Evolutionary conservation across 2,329 filamentous ascomycete genomes (phyloP).

Genomic region (Fusarium oxysporum): DNA sequence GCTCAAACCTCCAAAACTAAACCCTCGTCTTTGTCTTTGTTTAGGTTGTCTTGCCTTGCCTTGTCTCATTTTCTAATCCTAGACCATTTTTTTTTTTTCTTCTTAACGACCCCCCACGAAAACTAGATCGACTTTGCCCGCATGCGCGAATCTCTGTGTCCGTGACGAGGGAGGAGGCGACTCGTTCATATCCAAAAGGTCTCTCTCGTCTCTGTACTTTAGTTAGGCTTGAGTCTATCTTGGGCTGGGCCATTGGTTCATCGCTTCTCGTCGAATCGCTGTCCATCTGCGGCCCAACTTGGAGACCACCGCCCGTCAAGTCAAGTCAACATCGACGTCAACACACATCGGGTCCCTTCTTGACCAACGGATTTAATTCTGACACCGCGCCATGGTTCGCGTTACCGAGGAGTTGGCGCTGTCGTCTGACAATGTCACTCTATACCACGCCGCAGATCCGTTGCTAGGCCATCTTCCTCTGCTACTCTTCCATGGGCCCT

Average conservation of each 20-base stretch:
- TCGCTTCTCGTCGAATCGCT: slow-evolving; percentile 30
- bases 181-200: slow-evolving; percentile 28
- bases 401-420: slow-evolving; percentile 82
- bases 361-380: slow-evolving; percentile 38
- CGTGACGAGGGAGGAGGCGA: slow-evolving; percentile 41
- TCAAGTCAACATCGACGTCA: slow-evolving; percentile 23
- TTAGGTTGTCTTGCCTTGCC: slow-evolving; percentile 6
- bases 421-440: slow-evolving; percentile 82
- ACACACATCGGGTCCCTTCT: slow-evolving; percentile 27
- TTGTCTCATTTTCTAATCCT: slow-evolving; percentile 17
- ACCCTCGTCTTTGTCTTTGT: slow-evolving; percentile 1
- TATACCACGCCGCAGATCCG: slow-evolving; percentile 91
- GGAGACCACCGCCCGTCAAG: slow-evolving; percentile 33
- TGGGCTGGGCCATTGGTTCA: slow-evolving; percentile 1
- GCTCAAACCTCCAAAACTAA: slow-evolving; percentile 22
- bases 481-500: slow-evolving; percentile 91
- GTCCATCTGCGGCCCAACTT: slow-evolving; percentile 42
- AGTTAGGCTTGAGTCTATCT: neutral
- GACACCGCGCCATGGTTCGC: slow-evolving; percentile 77
- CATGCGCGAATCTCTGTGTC: slow-evolving; percentile 35
- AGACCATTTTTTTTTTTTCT: neutral
- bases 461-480: slow-evolving; percentile 84
- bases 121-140: slow-evolving; percentile 21
- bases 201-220: slow-evolving; percentile 20
- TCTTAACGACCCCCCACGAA: slow-evolving; percentile 9